Conservation (phyloP, 148 eudicot species). For the Persicaria tinctoria region DNA sequence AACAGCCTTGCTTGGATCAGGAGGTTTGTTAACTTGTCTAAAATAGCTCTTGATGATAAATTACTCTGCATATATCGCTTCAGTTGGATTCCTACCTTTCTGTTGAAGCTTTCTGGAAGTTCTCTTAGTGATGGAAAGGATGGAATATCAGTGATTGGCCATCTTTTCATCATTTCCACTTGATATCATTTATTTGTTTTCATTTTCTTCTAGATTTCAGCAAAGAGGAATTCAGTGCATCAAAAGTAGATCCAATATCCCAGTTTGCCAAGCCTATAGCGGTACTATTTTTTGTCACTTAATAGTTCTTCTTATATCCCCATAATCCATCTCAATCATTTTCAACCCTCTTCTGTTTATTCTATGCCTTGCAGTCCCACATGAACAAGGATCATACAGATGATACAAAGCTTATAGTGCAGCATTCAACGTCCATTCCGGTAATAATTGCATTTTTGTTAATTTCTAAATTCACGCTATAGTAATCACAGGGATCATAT, state of each 20-base stretch:
- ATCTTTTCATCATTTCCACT: not conserved
- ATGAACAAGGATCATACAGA: conserved; percentile 93
- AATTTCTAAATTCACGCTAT: not conserved
- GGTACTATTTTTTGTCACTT: conserved; percentile 30
- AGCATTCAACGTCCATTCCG: conserved; percentile 72
- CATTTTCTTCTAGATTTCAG: conserved; percentile 55
- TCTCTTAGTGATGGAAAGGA: not conserved
- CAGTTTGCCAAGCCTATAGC: conserved; percentile 84
- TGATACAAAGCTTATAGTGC: conserved; percentile 85
- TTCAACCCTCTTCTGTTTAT: conserved; percentile 14
- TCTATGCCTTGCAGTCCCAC: conserved; percentile 49
- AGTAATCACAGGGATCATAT: not conserved
- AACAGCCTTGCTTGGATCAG: conserved; percentile 89
- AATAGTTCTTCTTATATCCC: not conserved
- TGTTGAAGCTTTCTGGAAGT: not conserved
- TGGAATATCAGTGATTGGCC: not conserved
- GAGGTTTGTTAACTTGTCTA: conserved; percentile 52
- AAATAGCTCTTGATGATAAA: not conserved
- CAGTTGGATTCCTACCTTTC: not conserved
- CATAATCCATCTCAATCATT: not conserved
- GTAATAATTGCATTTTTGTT: conserved; percentile 28
- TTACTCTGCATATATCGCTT: not conserved
- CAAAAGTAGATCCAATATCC: conserved; percentile 77
- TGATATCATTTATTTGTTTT: not conserved
- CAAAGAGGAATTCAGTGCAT: conserved; percentile 57